Conservation (phyloP, 140 eudicot genomes). For the Flaveria floridana region DNA sequence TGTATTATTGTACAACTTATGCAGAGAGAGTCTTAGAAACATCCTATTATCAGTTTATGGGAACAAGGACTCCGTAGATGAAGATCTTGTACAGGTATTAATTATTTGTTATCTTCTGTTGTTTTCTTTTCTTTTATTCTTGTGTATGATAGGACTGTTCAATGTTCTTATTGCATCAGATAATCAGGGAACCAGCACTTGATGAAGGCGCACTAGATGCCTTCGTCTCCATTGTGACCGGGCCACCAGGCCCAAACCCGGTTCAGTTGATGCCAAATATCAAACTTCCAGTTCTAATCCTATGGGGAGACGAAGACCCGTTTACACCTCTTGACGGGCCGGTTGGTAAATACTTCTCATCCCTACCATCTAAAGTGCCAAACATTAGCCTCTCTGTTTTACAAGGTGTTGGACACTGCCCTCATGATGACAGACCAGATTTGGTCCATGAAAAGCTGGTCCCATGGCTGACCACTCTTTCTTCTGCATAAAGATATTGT, state of each 20-base stretch:
- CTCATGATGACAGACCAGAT: slow-evolving; percentile 93
- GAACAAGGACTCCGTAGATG: slow-evolving; percentile 79
- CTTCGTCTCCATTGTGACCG: slow-evolving; percentile 87
- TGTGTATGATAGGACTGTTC: neutral
- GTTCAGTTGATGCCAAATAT: slow-evolving; percentile 72
- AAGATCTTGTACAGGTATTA: slow-evolving; percentile 68
- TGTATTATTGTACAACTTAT: slow-evolving; percentile 19
- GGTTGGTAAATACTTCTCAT: slow-evolving; percentile 79
- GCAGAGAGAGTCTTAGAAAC: slow-evolving; percentile 75
- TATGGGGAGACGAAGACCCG: slow-evolving; percentile 92
- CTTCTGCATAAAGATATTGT: slow-evolving; percentile 33
- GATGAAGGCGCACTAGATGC: slow-evolving; percentile 95
- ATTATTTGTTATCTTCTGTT: neutral
- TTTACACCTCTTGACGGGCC: slow-evolving; percentile 96
- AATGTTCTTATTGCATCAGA: slow-evolving; percentile 39
- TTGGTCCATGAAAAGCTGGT: slow-evolving; percentile 77
- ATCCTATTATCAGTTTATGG: slow-evolving; percentile 71
- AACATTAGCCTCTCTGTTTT: slow-evolving; percentile 55
- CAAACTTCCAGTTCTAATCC: slow-evolving; percentile 53
- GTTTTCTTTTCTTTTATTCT: neutral
- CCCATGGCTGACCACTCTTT: slow-evolving; percentile 66
- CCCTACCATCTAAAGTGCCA: slow-evolving; percentile 46
- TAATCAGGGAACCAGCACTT: slow-evolving; percentile 79
- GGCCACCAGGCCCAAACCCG: slow-evolving; percentile 98
- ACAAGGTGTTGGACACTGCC: slow-evolving; percentile 91